Percentiles rank a stretch among this genome's conserved stretches.
Conservation (phyloP, 768 basidiomycete genomes). For the Phylloporus arenicola region DNA sequence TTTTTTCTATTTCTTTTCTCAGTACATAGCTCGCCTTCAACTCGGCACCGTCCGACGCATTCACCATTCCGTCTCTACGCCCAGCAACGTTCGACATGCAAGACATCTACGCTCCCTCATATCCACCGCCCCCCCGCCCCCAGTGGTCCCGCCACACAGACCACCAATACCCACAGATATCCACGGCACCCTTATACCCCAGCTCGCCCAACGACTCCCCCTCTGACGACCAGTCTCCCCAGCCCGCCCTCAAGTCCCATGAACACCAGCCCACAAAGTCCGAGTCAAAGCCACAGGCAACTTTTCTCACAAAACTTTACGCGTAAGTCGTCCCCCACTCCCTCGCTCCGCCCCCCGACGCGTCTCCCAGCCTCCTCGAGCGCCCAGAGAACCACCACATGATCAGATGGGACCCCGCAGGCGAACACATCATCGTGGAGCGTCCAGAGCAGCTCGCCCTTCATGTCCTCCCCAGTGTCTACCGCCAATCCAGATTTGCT, state of each 20-base stretch:
- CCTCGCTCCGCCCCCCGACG: conserved; percentile 12
- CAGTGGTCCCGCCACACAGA: conserved; percentile 30
- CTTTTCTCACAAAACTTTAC: conserved; percentile 97
- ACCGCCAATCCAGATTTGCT: conserved; percentile 94
- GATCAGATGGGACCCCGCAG: conserved; percentile 93
- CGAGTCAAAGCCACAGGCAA: conserved; percentile 81
- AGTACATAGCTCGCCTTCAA: conserved; percentile 24
- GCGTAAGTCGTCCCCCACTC: conserved; percentile 51
- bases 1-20: conserved; percentile 21
- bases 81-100: conserved; percentile 41
- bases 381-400: conserved; percentile 92
- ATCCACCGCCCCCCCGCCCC: conserved; percentile 40
- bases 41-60: conserved; percentile 25
- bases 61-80: conserved; percentile 37
- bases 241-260: conserved; percentile 28
- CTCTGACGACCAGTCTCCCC: conserved; percentile 44
- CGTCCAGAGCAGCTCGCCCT: conserved; percentile 89
- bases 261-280: conserved; percentile 56
- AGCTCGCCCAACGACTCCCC: conserved; percentile 39
- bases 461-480: conserved; percentile 89
- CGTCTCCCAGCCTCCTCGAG: conserved; percentile 65
- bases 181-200: conserved; percentile 30
- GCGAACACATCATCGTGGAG: conserved; percentile 94
- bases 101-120: conserved; percentile 43
- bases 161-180: conserved; percentile 33